phyloP scores from a whole-genome alignment of 441 rosid genomes.

The Syzygium syzygioides region DNA sequence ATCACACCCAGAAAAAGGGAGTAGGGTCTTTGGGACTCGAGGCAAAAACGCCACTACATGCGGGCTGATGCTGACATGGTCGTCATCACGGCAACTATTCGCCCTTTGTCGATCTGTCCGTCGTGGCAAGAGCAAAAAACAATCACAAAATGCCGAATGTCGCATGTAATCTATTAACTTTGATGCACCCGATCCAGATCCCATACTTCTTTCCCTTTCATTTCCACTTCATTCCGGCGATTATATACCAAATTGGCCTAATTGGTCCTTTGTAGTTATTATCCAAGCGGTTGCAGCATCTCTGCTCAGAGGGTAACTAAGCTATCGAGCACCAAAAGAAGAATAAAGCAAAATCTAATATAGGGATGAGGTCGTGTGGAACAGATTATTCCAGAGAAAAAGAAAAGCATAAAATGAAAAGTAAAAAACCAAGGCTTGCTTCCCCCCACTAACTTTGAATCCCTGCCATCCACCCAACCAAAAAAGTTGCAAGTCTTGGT shows the following conservation, averaged over 20 bases:
- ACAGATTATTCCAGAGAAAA: constrained; percentile 3
- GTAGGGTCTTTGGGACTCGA: neutral
- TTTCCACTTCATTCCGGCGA: neutral
- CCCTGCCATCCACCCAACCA: constrained; percentile 41
- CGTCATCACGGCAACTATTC: neutral
- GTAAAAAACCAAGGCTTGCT: constrained; percentile 21
- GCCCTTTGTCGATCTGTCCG: neutral
- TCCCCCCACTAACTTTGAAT: constrained; percentile 31
- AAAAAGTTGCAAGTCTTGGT: constrained; percentile 22
- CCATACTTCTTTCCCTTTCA: neutral
- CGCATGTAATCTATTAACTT: neutral
- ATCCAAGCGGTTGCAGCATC: neutral
- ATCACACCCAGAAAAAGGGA: neutral
- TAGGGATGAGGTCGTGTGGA: neutral
- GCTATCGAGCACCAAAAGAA: neutral
- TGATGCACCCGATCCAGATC: neutral
- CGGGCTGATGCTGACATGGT: neutral
- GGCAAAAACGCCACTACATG: neutral
- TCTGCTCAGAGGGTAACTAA: neutral
- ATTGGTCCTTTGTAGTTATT: neutral
- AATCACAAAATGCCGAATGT: neutral
- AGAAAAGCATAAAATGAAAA: neutral
- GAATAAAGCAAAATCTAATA: neutral
- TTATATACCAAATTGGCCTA: neutral
- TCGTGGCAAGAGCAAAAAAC: neutral